Conservation (phyloP, 106 monocot species). For the Acorus calamus region DNA sequence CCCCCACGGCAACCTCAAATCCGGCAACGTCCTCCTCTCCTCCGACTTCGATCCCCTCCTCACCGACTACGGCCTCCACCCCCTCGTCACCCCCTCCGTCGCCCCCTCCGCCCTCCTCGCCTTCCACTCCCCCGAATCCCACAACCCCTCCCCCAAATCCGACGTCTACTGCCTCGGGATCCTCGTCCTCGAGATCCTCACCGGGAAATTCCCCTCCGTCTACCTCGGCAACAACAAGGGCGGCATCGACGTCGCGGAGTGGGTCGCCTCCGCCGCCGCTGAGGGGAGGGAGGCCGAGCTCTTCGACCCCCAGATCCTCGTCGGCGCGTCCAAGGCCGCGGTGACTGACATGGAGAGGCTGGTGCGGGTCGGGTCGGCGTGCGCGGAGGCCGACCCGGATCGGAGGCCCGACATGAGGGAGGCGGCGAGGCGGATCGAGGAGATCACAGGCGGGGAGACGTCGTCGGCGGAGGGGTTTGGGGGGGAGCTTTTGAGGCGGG, state of each 20-base stretch:
- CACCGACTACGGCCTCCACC: constrained; percentile 62
- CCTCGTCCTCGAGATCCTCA: constrained; percentile 76
- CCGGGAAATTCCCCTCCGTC: constrained; percentile 72
- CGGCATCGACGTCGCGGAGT: constrained; percentile 50
- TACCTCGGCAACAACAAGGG: constrained; percentile 51
- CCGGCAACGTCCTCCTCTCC: constrained; percentile 60
- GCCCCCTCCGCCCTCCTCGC: constrained; percentile 38
- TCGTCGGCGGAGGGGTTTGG: neutral
- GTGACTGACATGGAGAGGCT: constrained; percentile 27
- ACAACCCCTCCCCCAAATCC: constrained; percentile 37
- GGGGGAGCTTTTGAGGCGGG: neutral
- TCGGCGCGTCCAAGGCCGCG: neutral
- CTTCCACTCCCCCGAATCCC: constrained; percentile 56
- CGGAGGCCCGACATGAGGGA: constrained; percentile 36
- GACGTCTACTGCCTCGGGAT: constrained; percentile 89
- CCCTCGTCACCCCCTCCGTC: constrained; percentile 39
- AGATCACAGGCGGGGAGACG: constrained; percentile 17
- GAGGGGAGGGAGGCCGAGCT: constrained; percentile 32
- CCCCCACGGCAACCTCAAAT: constrained; percentile 87
- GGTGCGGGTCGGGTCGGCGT: constrained; percentile 25
- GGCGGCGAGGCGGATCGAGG: constrained; percentile 33
- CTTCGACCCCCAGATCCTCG: constrained; percentile 31
- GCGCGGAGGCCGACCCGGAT: constrained; percentile 28
- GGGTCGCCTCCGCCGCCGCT: constrained; percentile 22
- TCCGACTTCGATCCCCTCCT: constrained; percentile 56